These are phyloP conservation scores for Acacia acuminata DNA, from an alignment of 306 rosid genomes.

Conservation along the genomic window DNA sequence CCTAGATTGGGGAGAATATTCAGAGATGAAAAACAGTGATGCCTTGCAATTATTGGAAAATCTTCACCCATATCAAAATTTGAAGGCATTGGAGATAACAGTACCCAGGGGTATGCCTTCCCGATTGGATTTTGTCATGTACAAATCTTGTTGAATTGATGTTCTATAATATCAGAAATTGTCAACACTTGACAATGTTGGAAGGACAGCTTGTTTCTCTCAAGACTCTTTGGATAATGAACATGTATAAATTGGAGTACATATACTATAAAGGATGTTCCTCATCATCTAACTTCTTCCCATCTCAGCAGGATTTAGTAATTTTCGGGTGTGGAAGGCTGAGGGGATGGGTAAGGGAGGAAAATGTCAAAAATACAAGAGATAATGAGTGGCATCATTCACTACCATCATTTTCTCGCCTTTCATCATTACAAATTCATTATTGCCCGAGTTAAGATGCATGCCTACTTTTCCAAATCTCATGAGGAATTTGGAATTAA, in stretches of 20 bases:
- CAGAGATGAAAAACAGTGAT: background rate
- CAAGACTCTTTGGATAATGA: accelerated
- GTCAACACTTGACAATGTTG: background rate
- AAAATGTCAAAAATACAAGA: too few species aligned
- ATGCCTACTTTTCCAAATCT: constrained; percentile 6
- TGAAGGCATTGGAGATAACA: background rate
- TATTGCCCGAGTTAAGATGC: background rate
- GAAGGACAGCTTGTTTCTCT: background rate
- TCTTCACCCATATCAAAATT: background rate
- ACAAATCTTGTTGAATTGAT: background rate
- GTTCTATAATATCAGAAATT: accelerated
- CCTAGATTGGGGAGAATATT: accelerated
- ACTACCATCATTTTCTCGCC: too few species aligned
- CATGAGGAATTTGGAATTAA: background rate
- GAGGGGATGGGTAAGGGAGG: too few species aligned
- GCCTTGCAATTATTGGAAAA: background rate
- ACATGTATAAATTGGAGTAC: too few species aligned
- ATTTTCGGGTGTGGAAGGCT: too few species aligned
- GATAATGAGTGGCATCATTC: too few species aligned
- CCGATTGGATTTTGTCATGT: background rate
- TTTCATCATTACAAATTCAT: too few species aligned
- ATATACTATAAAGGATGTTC: too few species aligned
- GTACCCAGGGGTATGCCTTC: background rate
- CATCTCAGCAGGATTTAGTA: too few species aligned
- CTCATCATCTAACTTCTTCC: too few species aligned